Percentiles rank a stretch among this genome's conserved stretches.
Evolutionary conservation across 164 flowering plant genomes (phyloP).

Genomic region (Macadamia tetraphylla): DNA sequence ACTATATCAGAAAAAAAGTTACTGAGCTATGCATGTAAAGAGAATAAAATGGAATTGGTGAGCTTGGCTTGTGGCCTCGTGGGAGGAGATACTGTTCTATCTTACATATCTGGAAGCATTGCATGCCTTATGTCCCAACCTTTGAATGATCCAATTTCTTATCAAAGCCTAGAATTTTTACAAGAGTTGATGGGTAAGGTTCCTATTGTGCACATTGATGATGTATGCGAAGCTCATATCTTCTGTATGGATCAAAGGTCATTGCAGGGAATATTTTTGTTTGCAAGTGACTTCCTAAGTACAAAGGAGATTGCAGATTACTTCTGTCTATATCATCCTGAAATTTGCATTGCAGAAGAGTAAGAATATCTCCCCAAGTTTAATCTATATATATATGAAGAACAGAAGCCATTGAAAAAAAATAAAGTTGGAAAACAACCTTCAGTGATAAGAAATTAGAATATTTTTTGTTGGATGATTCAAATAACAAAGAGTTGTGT

Average conservation of each 20-base stretch:
- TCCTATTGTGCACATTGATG: slow-evolving; percentile 48
- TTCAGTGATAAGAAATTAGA: too few species aligned
- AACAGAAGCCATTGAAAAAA: too few species aligned
- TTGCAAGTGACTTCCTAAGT: slow-evolving; percentile 13
- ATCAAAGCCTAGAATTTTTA: slow-evolving; percentile 12
- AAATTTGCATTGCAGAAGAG: slow-evolving; percentile 14
- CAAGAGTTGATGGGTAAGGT: slow-evolving; percentile 35
- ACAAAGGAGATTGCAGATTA: slow-evolving; percentile 14
- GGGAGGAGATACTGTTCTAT: slow-evolving; percentile 40
- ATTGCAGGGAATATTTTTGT: slow-evolving; percentile 26
- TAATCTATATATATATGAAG: too few species aligned
- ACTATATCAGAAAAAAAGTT: slow-evolving; percentile 36
- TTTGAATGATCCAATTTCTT: neutral
- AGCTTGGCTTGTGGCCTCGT: slow-evolving; percentile 36
- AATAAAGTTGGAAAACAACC: too few species aligned
- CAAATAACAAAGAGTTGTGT: too few species aligned
- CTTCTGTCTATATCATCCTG: slow-evolving; percentile 8
- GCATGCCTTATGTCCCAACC: neutral
- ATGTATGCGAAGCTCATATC: slow-evolving; percentile 44
- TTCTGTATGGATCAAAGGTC: slow-evolving; percentile 42
- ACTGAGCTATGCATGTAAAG: slow-evolving; percentile 19
- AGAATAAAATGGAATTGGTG: slow-evolving; percentile 30
- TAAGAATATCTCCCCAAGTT: slow-evolving; percentile 4
- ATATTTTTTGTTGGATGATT: too few species aligned
- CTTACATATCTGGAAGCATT: slow-evolving; percentile 15